These are phyloP conservation scores for Mortierella antarctica DNA, from an alignment of 192 early-diverging fungal genomes.

Conservation along the genomic window DNA sequence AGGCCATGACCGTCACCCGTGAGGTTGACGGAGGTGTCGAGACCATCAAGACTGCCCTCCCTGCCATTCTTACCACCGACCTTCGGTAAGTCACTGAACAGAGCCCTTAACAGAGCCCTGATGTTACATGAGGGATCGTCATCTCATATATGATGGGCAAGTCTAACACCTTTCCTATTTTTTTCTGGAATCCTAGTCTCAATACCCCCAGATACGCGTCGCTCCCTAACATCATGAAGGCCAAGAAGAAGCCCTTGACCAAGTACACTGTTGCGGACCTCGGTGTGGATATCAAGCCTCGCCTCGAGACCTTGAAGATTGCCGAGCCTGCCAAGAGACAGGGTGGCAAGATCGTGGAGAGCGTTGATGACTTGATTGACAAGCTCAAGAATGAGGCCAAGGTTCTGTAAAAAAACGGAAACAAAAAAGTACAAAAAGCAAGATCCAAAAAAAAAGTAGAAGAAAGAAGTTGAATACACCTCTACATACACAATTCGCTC, in stretches of 20 bases:
- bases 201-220: constrained; percentile 98
- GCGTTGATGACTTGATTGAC: constrained; percentile 92
- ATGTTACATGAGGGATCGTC: neutral
- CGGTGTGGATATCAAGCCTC: constrained; percentile 85
- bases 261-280: constrained; percentile 83
- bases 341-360: constrained; percentile 91
- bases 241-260: constrained; percentile 96
- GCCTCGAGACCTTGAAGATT: constrained; percentile 90
- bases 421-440: neutral
- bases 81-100: constrained; percentile 69
- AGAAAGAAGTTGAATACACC: too few relatives aligned
- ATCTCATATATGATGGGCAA: neutral
- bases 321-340: constrained; percentile 92
- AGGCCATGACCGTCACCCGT: constrained; percentile 84
- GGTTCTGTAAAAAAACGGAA: constrained; percentile 43
- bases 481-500: too few relatives aligned
- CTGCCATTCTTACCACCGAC: constrained; percentile 96
- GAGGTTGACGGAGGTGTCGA: constrained; percentile 99
- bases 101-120: constrained; percentile 16
- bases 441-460: neutral
- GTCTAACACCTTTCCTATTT: constrained; percentile 16
- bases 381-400: constrained; percentile 78
- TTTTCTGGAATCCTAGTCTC: constrained; percentile 63
- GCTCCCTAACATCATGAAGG: constrained; percentile 98
- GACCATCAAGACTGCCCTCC: constrained; percentile 83